Conservation (phyloP, 192 early-diverging fungal species). For the Linnemannia zychae region DNA sequence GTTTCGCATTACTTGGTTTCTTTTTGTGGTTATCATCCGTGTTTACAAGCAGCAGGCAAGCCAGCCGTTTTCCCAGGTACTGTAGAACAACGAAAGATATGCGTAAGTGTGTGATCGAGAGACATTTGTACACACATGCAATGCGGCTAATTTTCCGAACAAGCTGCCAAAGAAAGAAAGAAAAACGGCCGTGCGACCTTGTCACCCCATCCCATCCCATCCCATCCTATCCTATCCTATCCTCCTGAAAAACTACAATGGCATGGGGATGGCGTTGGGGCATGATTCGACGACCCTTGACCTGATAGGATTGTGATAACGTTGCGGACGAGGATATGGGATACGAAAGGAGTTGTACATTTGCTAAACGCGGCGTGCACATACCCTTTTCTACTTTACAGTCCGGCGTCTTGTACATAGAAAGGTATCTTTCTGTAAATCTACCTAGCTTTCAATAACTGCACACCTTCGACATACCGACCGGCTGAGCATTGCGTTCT, state of each 20-base stretch:
- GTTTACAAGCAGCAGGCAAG: too few species aligned
- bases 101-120: neutral
- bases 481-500: too few species aligned
- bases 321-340: neutral
- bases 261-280: neutral
- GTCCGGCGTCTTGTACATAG: too few species aligned
- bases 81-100: neutral
- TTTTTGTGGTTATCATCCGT: too few species aligned
- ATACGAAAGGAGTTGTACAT: neutral
- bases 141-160: slow-evolving; percentile 1
- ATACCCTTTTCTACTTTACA: neutral
- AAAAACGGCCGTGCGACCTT: slow-evolving; percentile 2
- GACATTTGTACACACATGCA: neutral
- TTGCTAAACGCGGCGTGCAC: neutral
- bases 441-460: too few species aligned
- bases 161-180: too few species aligned
- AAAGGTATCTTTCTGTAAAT: too few species aligned
- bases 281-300: neutral
- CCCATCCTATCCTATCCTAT: neutral
- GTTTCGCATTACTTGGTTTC: too few species aligned
- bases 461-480: too few species aligned
- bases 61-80: too few species aligned
- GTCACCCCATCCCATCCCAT: neutral
- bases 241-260: neutral
- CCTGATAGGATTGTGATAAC: neutral